A percentile compares a stretch with the other conserved stretches of the same genome.
phyloP scores from a whole-genome alignment of 768 basidiomycete genomes.

The Solioccasus polychromus region DNA sequence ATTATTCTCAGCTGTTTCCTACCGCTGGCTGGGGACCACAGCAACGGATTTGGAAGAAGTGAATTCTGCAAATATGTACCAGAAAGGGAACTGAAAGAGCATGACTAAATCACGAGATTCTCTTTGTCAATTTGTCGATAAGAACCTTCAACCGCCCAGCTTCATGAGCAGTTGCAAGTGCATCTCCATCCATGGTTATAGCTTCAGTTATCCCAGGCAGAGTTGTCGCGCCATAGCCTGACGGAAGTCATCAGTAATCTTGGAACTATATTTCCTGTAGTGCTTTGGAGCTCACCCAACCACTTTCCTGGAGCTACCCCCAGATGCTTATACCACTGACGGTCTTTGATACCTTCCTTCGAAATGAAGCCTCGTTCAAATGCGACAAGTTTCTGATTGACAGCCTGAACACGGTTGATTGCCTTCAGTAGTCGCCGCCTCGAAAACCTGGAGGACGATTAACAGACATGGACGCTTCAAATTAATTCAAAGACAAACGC shows the following conservation, averaged over 20 bases:
- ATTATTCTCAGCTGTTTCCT: too few relatives aligned
- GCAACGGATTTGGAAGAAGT: too few relatives aligned
- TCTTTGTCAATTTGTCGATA: slow-evolving; percentile 49
- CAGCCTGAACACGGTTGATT: slow-evolving; percentile 51
- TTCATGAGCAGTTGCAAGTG: slow-evolving; percentile 59
- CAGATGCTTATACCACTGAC: slow-evolving; percentile 90
- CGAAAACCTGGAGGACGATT: slow-evolving; percentile 16
- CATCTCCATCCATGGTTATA: slow-evolving; percentile 66
- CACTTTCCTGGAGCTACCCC: slow-evolving; percentile 88
- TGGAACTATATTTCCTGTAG: neutral
- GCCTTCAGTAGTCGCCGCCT: slow-evolving; percentile 48
- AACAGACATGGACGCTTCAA: neutral
- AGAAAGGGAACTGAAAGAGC: neutral
- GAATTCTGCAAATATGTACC: too few relatives aligned
- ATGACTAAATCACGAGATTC: slow-evolving; percentile 5
- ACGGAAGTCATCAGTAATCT: slow-evolving; percentile 2
- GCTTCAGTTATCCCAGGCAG: slow-evolving; percentile 82
- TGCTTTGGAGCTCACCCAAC: slow-evolving; percentile 51
- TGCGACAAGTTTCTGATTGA: slow-evolving; percentile 65
- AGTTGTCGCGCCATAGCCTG: slow-evolving; percentile 85
- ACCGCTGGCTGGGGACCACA: too few relatives aligned
- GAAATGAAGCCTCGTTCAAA: slow-evolving; percentile 86
- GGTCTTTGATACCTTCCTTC: slow-evolving; percentile 72
- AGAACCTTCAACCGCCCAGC: slow-evolving; percentile 53
- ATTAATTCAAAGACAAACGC: slow-evolving; percentile 11